Evolutionary conservation across 768 basidiomycete species (phyloP), one percentile per base, ranked within the genome.

Genomic region (Pleurotus djamor): DNA sequence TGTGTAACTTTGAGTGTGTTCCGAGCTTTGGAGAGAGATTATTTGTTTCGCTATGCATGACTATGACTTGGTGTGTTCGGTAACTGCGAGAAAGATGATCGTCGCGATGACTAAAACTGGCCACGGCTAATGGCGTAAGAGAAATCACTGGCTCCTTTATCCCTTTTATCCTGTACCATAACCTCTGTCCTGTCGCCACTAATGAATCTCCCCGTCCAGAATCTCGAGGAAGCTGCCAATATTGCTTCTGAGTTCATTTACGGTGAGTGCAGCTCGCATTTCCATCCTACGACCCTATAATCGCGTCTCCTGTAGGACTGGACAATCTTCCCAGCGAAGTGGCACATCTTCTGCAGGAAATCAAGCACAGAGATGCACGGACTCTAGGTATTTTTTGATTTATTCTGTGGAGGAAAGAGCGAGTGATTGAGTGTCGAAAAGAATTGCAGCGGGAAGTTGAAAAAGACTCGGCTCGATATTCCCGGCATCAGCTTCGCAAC

Each of bases 321-420:
- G 79, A 81, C 60, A 79, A 79, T 63, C 70, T 81, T 16, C 79
- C 79, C 10, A 71, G 71, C 51, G 79, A 81, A 66, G 75, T 81
- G 4, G 75, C 75, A 44, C 77, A 80, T 65, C 65, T 79, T 6
- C 68, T 80, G 3, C 72, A 79, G 60, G 79, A 81, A 67, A 79
- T 81, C 36, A 73, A 66, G 58, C 65, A 74, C 43, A 79, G 76
- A 64, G 79, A 81, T 44, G 67, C 69, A 56, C 66, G 67, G 51
- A 71, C 64, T 36, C 75, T 75, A 72, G 77, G 77, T 75, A 28
- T 52, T 61, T 57, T 44, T 16, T 33, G 14, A 28, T 35, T 16
- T 35, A 51, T 4, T 9, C 7, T 7, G 6, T 34, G 17, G 21
- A 35, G 9, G 17, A 17, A n/a, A 14, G 16, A 36, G 14, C 51